Conservation (phyloP, 768 basidiomycete genomes). For the Lactarius quietus region DNA sequence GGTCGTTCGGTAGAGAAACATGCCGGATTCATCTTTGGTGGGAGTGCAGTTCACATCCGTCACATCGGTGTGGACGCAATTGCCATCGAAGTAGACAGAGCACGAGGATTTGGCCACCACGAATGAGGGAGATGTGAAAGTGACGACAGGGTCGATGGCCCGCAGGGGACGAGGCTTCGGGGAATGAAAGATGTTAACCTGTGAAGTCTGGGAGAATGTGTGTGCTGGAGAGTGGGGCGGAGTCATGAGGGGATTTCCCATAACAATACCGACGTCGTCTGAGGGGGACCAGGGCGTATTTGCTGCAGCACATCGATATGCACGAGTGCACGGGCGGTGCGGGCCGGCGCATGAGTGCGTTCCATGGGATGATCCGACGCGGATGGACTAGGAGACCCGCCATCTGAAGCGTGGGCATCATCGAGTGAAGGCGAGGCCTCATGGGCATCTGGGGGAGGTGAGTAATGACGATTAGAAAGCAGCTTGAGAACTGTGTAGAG, state of each 20-base stretch:
- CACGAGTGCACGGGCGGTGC: conserved; percentile 36
- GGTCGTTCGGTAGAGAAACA: conserved; percentile 53
- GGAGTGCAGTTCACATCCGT: conserved; percentile 28
- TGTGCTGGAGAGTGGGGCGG: conserved; percentile 24
- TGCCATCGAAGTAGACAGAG: conserved; percentile 49
- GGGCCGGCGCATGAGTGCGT: conserved; percentile 22
- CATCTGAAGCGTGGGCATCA: conserved; percentile 20
- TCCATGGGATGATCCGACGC: conserved; percentile 22
- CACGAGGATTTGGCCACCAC: conserved; percentile 54
- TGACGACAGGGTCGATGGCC: conserved; percentile 64
- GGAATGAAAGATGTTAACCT: conserved; percentile 29
- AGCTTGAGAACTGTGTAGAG: conserved; percentile 27
- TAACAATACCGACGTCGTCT: conserved; percentile 22
- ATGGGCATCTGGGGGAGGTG: conserved; percentile 13
- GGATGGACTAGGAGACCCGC: conserved; percentile 15
- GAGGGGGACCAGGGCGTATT: conserved; percentile 25
- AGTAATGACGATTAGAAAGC: conserved; percentile 25
- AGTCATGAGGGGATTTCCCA: conserved; percentile 21
- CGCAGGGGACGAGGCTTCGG: conserved; percentile 48
- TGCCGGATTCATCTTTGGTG: conserved; percentile 15
- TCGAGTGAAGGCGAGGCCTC: conserved; percentile 21
- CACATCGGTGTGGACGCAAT: conserved; percentile 50
- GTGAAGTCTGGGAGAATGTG: conserved; percentile 15
- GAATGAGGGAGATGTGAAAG: conserved; percentile 49
- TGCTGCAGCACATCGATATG: conserved; percentile 26